These are phyloP conservation scores for Calonectria naviculata DNA, from an alignment of 2,329 filamentous ascomycete species.

Conservation along the genomic window DNA sequence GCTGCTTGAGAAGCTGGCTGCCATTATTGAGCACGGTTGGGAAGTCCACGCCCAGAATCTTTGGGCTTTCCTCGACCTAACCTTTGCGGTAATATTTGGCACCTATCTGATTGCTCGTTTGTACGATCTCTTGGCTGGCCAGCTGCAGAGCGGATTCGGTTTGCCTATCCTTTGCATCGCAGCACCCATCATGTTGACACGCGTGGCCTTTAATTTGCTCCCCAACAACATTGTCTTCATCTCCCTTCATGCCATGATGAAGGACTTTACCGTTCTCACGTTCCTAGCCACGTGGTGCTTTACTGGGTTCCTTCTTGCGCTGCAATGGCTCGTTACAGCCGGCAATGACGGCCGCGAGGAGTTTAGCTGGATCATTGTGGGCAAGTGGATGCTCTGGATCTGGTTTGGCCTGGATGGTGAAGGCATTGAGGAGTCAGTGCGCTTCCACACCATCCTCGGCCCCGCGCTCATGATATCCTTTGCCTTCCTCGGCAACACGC, in stretches of 20 bases:
- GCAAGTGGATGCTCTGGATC: constrained; percentile 84
- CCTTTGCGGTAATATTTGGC: constrained; percentile 72
- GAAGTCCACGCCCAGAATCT: constrained; percentile 79
- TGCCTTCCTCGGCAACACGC: constrained; percentile 79
- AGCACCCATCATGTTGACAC: constrained; percentile 76
- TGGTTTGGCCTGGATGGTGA: constrained; percentile 81
- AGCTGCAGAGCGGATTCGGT: constrained; percentile 64
- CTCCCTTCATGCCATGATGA: constrained; percentile 79
- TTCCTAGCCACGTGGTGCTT: constrained; percentile 76
- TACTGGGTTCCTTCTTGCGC: constrained; percentile 75
- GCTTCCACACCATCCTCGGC: constrained; percentile 75
- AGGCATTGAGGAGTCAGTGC: constrained; percentile 60
- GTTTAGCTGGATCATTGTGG: constrained; percentile 64
- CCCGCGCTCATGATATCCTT: constrained; percentile 78
- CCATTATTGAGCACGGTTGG: constrained; percentile 73
- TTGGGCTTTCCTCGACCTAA: constrained; percentile 81
- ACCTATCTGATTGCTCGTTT: constrained; percentile 71
- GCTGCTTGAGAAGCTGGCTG: constrained; percentile 73
- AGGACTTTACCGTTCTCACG: constrained; percentile 75
- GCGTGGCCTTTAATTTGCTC: constrained; percentile 78
- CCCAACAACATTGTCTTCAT: constrained; percentile 83
- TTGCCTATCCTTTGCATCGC: constrained; percentile 74
- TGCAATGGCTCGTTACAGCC: constrained; percentile 69
- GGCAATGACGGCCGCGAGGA: constrained; percentile 41
- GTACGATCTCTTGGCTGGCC: constrained; percentile 60